phyloP scores from a whole-genome alignment of 1,284 basidiomycete genomes.

The Naganishia cerealis region DNA sequence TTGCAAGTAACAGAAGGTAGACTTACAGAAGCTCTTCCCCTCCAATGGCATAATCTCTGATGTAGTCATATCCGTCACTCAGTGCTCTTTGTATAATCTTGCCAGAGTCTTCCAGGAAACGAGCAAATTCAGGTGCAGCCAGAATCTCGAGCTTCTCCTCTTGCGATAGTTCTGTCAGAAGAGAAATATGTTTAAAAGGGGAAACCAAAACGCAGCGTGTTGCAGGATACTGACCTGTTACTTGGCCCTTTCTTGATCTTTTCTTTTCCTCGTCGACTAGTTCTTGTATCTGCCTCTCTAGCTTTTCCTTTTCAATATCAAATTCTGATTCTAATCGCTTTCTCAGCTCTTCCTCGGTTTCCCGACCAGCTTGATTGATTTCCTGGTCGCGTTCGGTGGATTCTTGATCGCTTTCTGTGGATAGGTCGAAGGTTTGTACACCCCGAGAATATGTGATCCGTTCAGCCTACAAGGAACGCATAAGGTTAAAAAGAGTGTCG shows the following conservation, averaged over 20 bases:
- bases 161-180: slow-evolving; percentile 69
- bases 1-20: neutral
- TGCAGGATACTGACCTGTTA: slow-evolving; percentile 40
- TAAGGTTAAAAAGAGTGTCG: neutral
- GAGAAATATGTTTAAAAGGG: neutral
- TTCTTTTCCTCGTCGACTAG: slow-evolving; percentile 75
- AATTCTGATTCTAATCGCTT: slow-evolving; percentile 62
- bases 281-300: slow-evolving; percentile 63
- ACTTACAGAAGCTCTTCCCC: slow-evolving; percentile 71
- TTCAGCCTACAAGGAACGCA: slow-evolving; percentile 1
- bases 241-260: slow-evolving; percentile 67
- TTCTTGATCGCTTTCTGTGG: slow-evolving; percentile 45
- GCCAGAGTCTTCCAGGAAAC: slow-evolving; percentile 91
- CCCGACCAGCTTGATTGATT: slow-evolving; percentile 56
- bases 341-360: slow-evolving; percentile 70
- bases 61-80: slow-evolving; percentile 94
- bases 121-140: slow-evolving; percentile 79
- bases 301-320: slow-evolving; percentile 63
- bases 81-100: slow-evolving; percentile 95
- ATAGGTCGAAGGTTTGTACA: slow-evolving; percentile 23
- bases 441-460: slow-evolving; percentile 35
- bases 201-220: neutral
- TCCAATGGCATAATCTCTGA: slow-evolving; percentile 87
- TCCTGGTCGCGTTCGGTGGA: slow-evolving; percentile 53
- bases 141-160: slow-evolving; percentile 79